These are phyloP conservation scores for Xanthoconium stramineum DNA, from an alignment of 768 basidiomycete species.

Conservation along the genomic window DNA sequence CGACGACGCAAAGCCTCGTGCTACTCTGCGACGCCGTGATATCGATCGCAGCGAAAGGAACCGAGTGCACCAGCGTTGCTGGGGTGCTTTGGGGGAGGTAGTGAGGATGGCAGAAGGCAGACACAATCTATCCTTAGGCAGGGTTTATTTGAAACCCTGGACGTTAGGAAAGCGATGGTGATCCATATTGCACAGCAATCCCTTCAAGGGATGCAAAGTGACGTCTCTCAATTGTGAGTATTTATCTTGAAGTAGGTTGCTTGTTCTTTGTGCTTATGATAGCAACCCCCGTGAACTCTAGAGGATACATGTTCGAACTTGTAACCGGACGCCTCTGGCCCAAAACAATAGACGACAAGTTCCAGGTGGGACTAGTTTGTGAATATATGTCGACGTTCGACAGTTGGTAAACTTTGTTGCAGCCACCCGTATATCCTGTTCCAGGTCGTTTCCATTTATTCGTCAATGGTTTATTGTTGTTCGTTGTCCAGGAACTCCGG, in stretches of 20 bases:
- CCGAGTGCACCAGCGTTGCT: constrained; percentile 36
- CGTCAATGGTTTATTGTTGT: constrained; percentile 29
- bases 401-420: constrained; percentile 11
- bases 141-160: constrained; percentile 34
- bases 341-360: constrained; percentile 11
- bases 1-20: constrained; percentile 21
- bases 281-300: not conserved
- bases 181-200: not conserved
- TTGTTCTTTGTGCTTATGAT: constrained; percentile 1
- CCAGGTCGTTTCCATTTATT: not conserved
- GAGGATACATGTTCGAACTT: not conserved
- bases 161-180: constrained; percentile 8
- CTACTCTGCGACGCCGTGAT: constrained; percentile 9
- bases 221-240: constrained; percentile 4
- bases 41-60: constrained; percentile 22
- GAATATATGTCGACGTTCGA: not conserved
- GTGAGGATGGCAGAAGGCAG: constrained; percentile 59
- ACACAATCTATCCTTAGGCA: constrained; percentile 48
- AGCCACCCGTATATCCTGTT: constrained; percentile 2
- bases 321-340: not conserved
- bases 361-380: constrained; percentile 7
- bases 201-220: not conserved
- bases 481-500: not conserved
- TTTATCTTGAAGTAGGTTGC: not conserved
- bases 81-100: constrained; percentile 50